phyloP scores from a whole-genome alignment of 1,139 yeast genomes.

The Debaryomycetaceae sp. region DNA sequence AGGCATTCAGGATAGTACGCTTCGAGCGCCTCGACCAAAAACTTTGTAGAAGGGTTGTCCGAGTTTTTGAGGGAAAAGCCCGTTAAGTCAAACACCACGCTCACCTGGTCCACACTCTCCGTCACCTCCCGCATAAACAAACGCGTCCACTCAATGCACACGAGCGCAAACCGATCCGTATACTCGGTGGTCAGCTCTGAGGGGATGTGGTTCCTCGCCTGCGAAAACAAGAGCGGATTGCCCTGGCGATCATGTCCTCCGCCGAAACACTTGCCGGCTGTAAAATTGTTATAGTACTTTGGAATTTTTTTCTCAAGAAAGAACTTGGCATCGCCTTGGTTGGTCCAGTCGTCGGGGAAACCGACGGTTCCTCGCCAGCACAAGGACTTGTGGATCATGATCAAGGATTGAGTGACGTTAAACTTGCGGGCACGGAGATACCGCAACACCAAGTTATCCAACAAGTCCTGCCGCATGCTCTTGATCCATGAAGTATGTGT shows the following conservation, averaged over 20 bases:
- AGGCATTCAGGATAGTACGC: slow-evolving; percentile 40
- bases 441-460: slow-evolving; percentile 25
- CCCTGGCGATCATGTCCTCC: slow-evolving; percentile 28
- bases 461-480: slow-evolving; percentile 19
- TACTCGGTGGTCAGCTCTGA: slow-evolving; percentile 28
- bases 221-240: slow-evolving; percentile 29
- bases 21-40: slow-evolving; percentile 34
- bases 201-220: slow-evolving; percentile 31
- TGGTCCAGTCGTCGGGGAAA: slow-evolving; percentile 20
- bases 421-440: slow-evolving; percentile 36
- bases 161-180: slow-evolving; percentile 28
- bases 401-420: slow-evolving; percentile 20
- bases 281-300: slow-evolving; percentile 28
- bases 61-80: slow-evolving; percentile 38
- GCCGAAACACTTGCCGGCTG: slow-evolving; percentile 28
- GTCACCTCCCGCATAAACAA: slow-evolving; percentile 25
- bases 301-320: slow-evolving; percentile 20
- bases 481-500: slow-evolving; percentile 16
- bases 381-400: slow-evolving; percentile 26
- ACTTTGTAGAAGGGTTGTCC: slow-evolving; percentile 33
- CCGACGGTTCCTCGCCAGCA: slow-evolving; percentile 26
- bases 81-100: slow-evolving; percentile 34
- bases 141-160: slow-evolving; percentile 31
- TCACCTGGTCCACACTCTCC: slow-evolving; percentile 26
- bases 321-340: slow-evolving; percentile 31